phyloP scores from a whole-genome alignment of 2,329 filamentous ascomycete genomes.

The Cladosporium sp. region DNA sequence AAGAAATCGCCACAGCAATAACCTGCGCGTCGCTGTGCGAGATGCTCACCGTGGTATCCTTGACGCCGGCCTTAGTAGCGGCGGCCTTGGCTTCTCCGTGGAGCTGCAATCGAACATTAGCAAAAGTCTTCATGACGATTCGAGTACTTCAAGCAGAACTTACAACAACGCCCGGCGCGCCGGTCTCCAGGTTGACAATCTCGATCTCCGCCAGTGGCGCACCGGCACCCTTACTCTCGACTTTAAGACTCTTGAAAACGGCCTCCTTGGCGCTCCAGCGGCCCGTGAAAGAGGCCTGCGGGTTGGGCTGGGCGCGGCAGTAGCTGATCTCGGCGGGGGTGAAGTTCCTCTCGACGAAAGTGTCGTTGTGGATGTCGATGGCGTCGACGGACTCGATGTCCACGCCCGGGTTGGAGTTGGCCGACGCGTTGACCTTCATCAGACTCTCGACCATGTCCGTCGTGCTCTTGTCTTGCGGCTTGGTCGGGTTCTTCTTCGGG shows the following conservation, averaged over 20 bases:
- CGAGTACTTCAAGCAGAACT: slow-evolving; percentile 39
- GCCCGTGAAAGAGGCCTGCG: slow-evolving; percentile 88
- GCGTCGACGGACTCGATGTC: slow-evolving; percentile 87
- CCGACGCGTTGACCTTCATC: slow-evolving; percentile 56
- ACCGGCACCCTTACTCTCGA: slow-evolving; percentile 80
- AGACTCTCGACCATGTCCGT: slow-evolving; percentile 73
- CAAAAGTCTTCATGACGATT: slow-evolving; percentile 35
- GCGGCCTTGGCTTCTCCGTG: slow-evolving; percentile 78
- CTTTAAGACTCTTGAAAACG: slow-evolving; percentile 94
- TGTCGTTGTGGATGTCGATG: slow-evolving; percentile 90
- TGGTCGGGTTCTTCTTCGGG: slow-evolving; percentile 65
- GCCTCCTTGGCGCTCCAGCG: slow-evolving; percentile 98
- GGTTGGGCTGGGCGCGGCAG: slow-evolving; percentile 73
- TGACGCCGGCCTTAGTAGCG: slow-evolving; percentile 82
- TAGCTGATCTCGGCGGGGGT: slow-evolving; percentile 79
- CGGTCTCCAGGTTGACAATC: slow-evolving; percentile 74
- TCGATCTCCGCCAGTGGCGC: slow-evolving; percentile 93
- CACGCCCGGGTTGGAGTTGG: slow-evolving; percentile 76
- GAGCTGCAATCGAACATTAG: slow-evolving; percentile 54
- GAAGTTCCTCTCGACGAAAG: slow-evolving; percentile 93
- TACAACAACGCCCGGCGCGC: slow-evolving; percentile 81
- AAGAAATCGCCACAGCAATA: slow-evolving; percentile 71
- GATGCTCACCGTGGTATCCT: slow-evolving; percentile 87
- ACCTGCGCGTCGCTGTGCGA: slow-evolving; percentile 94
- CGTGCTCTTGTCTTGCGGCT: slow-evolving; percentile 59